Evolutionary conservation across 2,329 filamentous ascomycete genomes (phyloP).

Genomic region (Stemphylium vesicarium): DNA sequence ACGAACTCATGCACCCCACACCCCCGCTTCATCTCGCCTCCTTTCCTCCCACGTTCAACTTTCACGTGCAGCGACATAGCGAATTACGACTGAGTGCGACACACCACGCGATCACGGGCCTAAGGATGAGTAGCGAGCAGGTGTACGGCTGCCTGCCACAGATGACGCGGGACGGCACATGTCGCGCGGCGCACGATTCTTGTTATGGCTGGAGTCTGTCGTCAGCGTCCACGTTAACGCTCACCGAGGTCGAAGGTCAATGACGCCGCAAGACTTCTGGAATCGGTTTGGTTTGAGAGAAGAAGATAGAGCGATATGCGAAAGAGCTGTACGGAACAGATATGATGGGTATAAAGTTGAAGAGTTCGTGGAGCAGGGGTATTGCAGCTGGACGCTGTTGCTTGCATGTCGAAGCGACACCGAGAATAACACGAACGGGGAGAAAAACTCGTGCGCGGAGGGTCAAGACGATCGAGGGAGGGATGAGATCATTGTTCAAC

Average conservation of each 20-base stretch:
- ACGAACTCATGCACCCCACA: slow-evolving; percentile 18
- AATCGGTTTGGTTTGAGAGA: not conserved
- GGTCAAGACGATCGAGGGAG: not conserved
- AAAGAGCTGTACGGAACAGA: slow-evolving; percentile 2
- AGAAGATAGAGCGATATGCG: not conserved
- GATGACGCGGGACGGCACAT: slow-evolving; percentile 13
- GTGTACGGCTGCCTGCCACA: not conserved
- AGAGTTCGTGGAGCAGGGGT: slow-evolving; percentile 17
- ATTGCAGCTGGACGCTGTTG: slow-evolving; percentile 20
- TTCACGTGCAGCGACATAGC: slow-evolving; percentile 20
- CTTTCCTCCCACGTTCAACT: slow-evolving; percentile 12
- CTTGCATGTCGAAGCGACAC: not conserved
- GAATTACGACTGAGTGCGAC: slow-evolving; percentile 22
- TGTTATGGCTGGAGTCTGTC: not conserved
- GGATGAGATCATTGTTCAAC: slow-evolving; percentile 30
- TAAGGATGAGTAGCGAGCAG: not conserved
- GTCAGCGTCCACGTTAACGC: not conserved
- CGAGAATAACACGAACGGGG: not conserved
- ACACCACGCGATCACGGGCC: slow-evolving; percentile 15
- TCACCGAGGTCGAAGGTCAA: not conserved
- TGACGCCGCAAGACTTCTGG: slow-evolving; percentile 6
- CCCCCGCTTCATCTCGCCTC: slow-evolving; percentile 5
- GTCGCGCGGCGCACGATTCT: not conserved
- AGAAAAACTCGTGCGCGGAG: not conserved
- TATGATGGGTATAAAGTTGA: slow-evolving; percentile 9